Percentiles rank a stretch among this genome's conserved stretches.
Evolutionary conservation across 768 basidiomycete genomes (phyloP).

Genomic region (Macrocybe gigantea): DNA sequence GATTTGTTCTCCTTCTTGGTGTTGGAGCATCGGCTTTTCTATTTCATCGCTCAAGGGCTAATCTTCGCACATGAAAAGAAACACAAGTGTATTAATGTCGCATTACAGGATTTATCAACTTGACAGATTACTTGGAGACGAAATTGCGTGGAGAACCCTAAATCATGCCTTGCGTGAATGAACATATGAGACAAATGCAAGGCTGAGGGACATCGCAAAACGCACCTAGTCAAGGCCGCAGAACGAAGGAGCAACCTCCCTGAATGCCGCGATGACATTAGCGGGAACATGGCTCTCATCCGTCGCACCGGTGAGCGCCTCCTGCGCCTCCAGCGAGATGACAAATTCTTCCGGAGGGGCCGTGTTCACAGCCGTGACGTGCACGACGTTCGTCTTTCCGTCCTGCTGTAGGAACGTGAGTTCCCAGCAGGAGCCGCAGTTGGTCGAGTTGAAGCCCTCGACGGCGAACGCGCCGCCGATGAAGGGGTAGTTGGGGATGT

Average conservation of each 20-base stretch:
- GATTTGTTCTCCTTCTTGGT: too few species aligned
- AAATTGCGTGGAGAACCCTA: too few species aligned
- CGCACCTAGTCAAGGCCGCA: slow-evolving; percentile 39
- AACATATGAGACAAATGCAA: too few species aligned
- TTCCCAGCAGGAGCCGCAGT: slow-evolving; percentile 59
- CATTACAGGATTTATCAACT: too few species aligned
- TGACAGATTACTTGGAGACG: too few species aligned
- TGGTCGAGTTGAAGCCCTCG: slow-evolving; percentile 41
- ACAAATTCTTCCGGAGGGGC: slow-evolving; percentile 40
- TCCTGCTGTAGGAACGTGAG: slow-evolving; percentile 36
- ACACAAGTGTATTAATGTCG: too few species aligned
- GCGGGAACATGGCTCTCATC: slow-evolving; percentile 44
- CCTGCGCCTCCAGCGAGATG: slow-evolving; percentile 48
- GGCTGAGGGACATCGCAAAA: too few species aligned
- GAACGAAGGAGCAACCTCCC: slow-evolving; percentile 34
- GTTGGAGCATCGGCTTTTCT: too few species aligned
- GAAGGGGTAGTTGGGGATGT: slow-evolving; percentile 51
- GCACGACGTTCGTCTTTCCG: slow-evolving; percentile 30
- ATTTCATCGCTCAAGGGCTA: too few species aligned
- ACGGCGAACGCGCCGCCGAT: slow-evolving; percentile 54
- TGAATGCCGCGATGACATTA: slow-evolving; percentile 26
- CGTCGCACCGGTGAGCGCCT: slow-evolving; percentile 41
- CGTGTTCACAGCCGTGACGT: slow-evolving; percentile 48
- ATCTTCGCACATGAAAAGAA: too few species aligned
- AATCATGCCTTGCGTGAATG: too few species aligned